A percentile compares a stretch with the other conserved stretches of the same genome.
phyloP scores from a whole-genome alignment of 805 yeast genomes.

The Saccharomyces kudriavzevii region DNA sequence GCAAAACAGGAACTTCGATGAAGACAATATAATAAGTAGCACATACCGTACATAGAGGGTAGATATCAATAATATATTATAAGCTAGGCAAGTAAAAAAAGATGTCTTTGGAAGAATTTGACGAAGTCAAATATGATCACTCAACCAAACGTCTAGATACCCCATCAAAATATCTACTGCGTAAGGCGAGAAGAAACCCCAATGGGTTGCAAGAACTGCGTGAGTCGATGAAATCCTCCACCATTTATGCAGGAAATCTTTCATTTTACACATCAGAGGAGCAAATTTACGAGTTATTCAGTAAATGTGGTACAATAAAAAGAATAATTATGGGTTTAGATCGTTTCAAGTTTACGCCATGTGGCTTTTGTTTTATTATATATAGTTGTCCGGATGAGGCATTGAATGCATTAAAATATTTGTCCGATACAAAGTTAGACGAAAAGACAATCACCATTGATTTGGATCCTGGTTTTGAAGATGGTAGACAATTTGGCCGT shows the following conservation, averaged over 20 bases:
- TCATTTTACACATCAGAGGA: conserved; percentile 92
- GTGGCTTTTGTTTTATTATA: conserved; percentile 92
- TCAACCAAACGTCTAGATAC: conserved; percentile 62
- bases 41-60: neutral
- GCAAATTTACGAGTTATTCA: conserved; percentile 80
- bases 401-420: conserved; percentile 70
- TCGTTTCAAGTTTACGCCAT: conserved; percentile 82
- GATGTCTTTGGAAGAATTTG: conserved; percentile 44
- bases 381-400: conserved; percentile 64
- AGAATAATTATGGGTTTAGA: conserved; percentile 92
- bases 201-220: conserved; percentile 56
- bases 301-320: conserved; percentile 70
- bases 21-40: neutral
- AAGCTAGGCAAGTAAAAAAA: neutral
- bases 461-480: conserved; percentile 90
- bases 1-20: neutral
- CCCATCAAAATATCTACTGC: conserved; percentile 61
- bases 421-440: conserved; percentile 76
- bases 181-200: conserved; percentile 48
- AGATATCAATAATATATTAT: neutral
- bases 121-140: conserved; percentile 47
- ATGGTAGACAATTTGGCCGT: conserved; percentile 93
- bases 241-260: conserved; percentile 86
- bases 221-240: conserved; percentile 55
- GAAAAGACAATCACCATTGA: conserved; percentile 78